Base-by-base conservation (phyloP, 116 monocot genomes). In the Zostera marina region DNA sequence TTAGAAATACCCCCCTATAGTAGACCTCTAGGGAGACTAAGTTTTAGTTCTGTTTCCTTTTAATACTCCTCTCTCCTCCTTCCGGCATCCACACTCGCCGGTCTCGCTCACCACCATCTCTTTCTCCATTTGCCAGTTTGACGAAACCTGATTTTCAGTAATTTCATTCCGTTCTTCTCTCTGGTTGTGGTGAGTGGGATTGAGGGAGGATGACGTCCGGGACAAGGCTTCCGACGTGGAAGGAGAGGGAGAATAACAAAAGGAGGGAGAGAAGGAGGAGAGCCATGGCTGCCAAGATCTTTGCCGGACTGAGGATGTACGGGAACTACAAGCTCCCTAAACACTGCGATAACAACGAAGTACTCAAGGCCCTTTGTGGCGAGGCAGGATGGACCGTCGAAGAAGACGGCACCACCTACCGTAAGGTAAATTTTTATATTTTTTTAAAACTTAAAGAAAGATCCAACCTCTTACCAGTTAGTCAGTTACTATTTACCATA, bases 291-390 rank as follows among this genome's bases (percentile, higher is more conserved):
- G 82, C 87, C 3, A 87, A 82, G 77, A 87, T 87, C 73, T 87
- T 69, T 56, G 44, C 87, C 12, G 87, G 87, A 41, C 77, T 87
- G 41, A 51, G 87, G 59, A 72, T 72, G 76, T 78, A 82, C 67
- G 87, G 87, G 14, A 74, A 74, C 72, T 87, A 79, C 72, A 76
- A 72, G 70, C 87, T 87, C 13, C 87, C 87, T 8, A 87, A 87
- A 69, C 82, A 87, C 74, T 87, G 87, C 70, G 87, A 87, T 66
- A 87, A 87, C 74, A 87, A 87, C 72, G 87, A 87, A 69, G 87
- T 87, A 12, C 79, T 87, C 61, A 87, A 87, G 70, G 82, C 87
- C 6, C 74, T 87, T 49, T 87, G 87, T 70, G 21, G 63, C 62
- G 87, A 87, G 73, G 87, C 82, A 23, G 87, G 87, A 1, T 87